Percentiles rank a stretch among this genome's conserved stretches.
These are phyloP conservation scores for Globisporangium perplexum DNA, from an alignment of 352 stramenopile species.

Conservation along the genomic window DNA sequence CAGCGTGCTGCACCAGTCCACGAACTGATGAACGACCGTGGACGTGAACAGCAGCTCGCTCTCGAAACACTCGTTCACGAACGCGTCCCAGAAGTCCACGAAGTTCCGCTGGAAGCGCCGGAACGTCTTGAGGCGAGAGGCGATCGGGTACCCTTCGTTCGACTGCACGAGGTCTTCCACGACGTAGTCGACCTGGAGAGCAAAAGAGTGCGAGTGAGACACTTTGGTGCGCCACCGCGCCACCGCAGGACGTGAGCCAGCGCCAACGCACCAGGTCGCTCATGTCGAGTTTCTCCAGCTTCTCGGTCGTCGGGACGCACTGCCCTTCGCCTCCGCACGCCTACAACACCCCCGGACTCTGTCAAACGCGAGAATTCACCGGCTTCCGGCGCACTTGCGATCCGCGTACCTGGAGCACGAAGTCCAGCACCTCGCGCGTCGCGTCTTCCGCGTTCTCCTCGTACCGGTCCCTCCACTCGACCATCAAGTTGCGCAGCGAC, in stretches of 20 bases:
- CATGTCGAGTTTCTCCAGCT: conserved; percentile 73
- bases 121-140: conserved; percentile 45
- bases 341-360: conserved; percentile 9
- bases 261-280: conserved; percentile 32
- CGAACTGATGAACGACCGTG: conserved; percentile 48
- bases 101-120: conserved; percentile 69
- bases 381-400: no score
- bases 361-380: not conserved
- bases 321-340: conserved; percentile 48
- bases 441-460: conserved; percentile 46
- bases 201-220: not conserved
- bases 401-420: conserved; percentile 45
- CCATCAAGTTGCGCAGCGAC: conserved; percentile 45
- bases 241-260: not conserved
- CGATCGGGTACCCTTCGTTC: conserved; percentile 62
- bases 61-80: conserved; percentile 75
- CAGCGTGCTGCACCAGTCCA: conserved; percentile 80
- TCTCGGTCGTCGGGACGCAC: conserved; percentile 42
- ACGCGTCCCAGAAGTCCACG: conserved; percentile 68
- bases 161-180: conserved; percentile 56
- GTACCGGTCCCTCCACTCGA: conserved; percentile 67
- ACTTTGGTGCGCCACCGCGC: not conserved
- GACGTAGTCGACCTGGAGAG: conserved; percentile 34
- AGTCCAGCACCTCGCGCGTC: conserved; percentile 70
- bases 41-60: conserved; percentile 79